Evolutionary conservation across 768 basidiomycete species (phyloP).

Genomic region (button mushroom (Agaricus bisporus)): DNA sequence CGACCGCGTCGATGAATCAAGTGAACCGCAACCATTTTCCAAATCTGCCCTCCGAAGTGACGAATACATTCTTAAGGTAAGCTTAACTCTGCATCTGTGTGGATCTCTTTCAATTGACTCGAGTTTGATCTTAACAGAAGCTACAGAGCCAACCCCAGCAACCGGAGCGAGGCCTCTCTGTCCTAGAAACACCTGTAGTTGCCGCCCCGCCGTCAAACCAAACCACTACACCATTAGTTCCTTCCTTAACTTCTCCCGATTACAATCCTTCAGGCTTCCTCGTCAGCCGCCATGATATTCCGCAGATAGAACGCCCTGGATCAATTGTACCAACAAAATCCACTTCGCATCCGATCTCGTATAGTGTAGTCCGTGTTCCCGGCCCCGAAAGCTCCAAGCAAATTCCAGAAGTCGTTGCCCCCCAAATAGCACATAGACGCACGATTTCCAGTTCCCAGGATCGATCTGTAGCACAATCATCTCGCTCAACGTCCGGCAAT

Average conservation of each 20-base stretch:
- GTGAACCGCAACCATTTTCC: neutral
- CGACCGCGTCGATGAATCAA: neutral
- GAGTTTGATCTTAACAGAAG: neutral
- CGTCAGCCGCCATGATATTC: neutral
- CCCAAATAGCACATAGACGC: neutral
- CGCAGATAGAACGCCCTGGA: neutral
- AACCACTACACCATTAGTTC: neutral
- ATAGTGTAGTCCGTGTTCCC: neutral
- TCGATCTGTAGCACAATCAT: neutral
- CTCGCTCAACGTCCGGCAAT: neutral
- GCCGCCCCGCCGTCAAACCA: neutral
- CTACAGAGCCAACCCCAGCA: neutral
- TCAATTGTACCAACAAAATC: neutral
- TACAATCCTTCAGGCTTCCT: neutral
- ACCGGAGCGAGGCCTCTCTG: neutral
- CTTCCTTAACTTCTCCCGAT: neutral
- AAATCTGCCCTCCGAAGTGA: neutral
- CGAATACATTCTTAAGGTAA: slow-evolving; percentile 1
- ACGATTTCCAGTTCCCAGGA: neutral
- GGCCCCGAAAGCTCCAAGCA: neutral
- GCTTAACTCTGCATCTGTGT: neutral
- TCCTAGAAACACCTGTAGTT: neutral
- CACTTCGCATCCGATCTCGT: neutral
- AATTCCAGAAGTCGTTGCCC: neutral
- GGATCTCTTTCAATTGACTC: neutral